Conservation (phyloP, 1,284 basidiomycete species). For the Fomitopsis pinicola region DNA sequence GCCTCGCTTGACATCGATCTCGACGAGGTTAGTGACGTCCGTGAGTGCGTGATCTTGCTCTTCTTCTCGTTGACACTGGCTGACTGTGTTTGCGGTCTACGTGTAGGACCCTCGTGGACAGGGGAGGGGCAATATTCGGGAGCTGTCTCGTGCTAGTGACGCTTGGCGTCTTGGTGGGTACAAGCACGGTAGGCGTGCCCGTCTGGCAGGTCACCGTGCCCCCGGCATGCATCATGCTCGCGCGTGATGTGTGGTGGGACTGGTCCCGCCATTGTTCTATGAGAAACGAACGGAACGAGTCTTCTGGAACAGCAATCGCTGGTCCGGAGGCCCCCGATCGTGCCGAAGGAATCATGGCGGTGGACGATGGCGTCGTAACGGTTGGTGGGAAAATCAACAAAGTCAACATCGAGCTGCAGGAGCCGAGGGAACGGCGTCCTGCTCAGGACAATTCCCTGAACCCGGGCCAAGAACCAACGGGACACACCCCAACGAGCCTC, state of each 20-base stretch:
- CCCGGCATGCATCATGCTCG: slow-evolving; percentile 56
- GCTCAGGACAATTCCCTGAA: not conserved
- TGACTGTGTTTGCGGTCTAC: slow-evolving; percentile 7
- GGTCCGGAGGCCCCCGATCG: not conserved
- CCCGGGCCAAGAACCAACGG: not conserved
- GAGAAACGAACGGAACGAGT: not conserved
- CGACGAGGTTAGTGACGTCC: slow-evolving; percentile 36
- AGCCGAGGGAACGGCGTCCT: not conserved
- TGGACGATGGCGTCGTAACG: not conserved
- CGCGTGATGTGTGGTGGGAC: slow-evolving; percentile 29
- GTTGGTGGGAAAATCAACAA: not conserved
- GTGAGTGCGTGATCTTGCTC: slow-evolving; percentile 28
- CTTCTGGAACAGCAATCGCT: not conserved
- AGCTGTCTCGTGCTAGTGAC: slow-evolving; percentile 41
- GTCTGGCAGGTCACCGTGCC: slow-evolving; percentile 89
- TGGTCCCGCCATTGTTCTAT: slow-evolving; percentile 14
- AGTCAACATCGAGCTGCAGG: slow-evolving; percentile 6
- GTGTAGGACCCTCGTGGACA: slow-evolving; percentile 36
- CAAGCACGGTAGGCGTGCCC: slow-evolving; percentile 39
- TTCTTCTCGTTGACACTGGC: not conserved
- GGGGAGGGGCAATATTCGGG: slow-evolving; percentile 33
- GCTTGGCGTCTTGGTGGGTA: slow-evolving; percentile 52
- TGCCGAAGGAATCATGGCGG: not conserved
- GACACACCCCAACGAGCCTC: not conserved
- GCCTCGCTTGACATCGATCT: slow-evolving; percentile 31